Evolutionary conservation across 1,139 yeast genomes (phyloP), one percentile per base, ranked within the genome.

Genomic region (Taiozyma onychis): DNA sequence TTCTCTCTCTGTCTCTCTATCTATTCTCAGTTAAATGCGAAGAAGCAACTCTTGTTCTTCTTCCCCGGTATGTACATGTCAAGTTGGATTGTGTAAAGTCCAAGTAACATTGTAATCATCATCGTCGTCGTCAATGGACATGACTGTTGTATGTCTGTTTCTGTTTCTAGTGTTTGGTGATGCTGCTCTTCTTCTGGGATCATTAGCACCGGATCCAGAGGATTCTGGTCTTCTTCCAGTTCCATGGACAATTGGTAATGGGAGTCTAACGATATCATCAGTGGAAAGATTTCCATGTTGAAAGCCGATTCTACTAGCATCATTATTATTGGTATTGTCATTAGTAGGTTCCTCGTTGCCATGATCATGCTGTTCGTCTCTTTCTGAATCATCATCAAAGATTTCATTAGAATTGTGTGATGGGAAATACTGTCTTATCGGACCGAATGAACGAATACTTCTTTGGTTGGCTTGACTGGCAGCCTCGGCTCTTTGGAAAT

Each of bases 381-480:
- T 77, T 57, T 76, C 73, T 13, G 75, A 80, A 13, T 69, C 66
- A 43, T 74, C 77, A 41, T 86, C 86, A 58, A 32, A 32, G 9
- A 14, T n/a, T 3, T 32, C 35, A 32, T 14, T 13, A n/a, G 35
- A n/a, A n/a, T n/a, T 32, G 14, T 32, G 35, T 32, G 35, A 32
- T 32, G 6, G 35, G 9, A 14, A n/a, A 32, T 14, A 32, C 18
- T 32, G 10, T 32, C 35, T 32, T 32, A 9, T n/a, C 14, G 35
- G 18, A 32, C 35, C 35, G 6, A 32, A 32, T 6, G 18, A 32
- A 14, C n/a, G 18, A 30, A n/a, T 4, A n/a, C 18, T n/a, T n/a
- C 16, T n/a, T 32, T 14, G 18, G 6, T 13, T n/a, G 14, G 35
- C 8, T 32, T 14, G 18, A 6, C 9, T n/a, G 14, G 35, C 8